Base-by-base conservation (phyloP, 768 basidiomycete species). In the Hysterangium stoloniferum region DNA sequence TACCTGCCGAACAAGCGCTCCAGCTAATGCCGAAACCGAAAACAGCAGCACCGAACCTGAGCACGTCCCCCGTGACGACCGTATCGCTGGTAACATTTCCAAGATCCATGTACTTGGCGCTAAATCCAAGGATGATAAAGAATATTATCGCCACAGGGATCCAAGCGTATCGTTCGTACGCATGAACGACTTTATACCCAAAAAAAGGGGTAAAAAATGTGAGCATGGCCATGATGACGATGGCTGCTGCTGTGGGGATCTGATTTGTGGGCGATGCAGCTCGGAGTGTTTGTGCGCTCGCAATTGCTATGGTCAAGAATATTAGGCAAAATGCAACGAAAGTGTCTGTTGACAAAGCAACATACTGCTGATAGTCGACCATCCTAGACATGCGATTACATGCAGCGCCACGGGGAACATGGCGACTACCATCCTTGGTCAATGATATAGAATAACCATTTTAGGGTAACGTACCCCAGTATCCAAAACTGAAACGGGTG, bases 331-430 rank as follows among this genome's bases (percentile, higher is more conserved):
- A 57, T 40, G 60, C 61, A 27, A 52, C 57, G 36, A 60, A 13
- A 25, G 27, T 59, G 9, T 56, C 55, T 59, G 67, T 53, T n/a
- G n/a, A n/a, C n/a, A n/a, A n/a, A n/a, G 57, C 33, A 56, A 28
- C 40, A 28, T 61, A 24, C 58, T 58, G 61, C 68, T 70, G 53
- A 71, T 64, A 3, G 66, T 60, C 32, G 64, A 66, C 67, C 68
- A 71, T n/a, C 70, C 70, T 44, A 72, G 62, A 54, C 70, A 71
- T 31, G 70, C 71, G 41, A 72, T 65, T 50, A 63, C 62, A 59
- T 73, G 72, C 44, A 71, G 63, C 5, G 68, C 38, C 29, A 66
- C 62, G 29, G 66, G 68, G 43, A 69, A 47, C 42, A 46, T 46
- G 32, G 58, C 56, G 34, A 51, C 48, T 43, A 47, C 25, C 6